Conservation (phyloP, 2,329 filamentous ascomycete genomes). For the Fusarium sp. region DNA sequence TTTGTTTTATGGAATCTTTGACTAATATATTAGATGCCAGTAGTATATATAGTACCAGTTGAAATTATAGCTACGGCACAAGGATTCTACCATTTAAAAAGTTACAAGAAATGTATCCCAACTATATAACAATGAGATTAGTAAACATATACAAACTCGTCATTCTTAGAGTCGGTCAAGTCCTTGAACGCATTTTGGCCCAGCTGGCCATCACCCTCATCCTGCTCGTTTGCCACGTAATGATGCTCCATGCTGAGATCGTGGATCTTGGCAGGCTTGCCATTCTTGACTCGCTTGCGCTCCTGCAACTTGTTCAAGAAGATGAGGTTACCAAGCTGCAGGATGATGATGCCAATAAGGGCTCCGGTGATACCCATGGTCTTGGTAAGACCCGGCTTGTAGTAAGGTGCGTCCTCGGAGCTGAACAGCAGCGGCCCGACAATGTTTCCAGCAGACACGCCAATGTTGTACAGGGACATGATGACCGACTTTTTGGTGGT, state of each 20-base stretch:
- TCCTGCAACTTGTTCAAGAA: conserved; percentile 66
- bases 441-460: conserved; percentile 70
- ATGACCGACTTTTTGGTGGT: conserved; percentile 72
- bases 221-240: conserved; percentile 43
- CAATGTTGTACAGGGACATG: conserved; percentile 71
- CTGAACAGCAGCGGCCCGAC: conserved; percentile 71
- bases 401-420: conserved; percentile 64
- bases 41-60: no score
- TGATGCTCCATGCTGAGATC: conserved; percentile 68
- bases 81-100: no score
- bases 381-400: conserved; percentile 64
- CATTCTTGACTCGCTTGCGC: conserved; percentile 62
- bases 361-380: conserved; percentile 65
- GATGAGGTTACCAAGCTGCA: conserved; percentile 65
- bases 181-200: conserved; percentile 66
- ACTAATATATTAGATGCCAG: no score
- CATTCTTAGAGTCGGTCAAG: conserved; percentile 71
- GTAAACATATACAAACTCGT: conserved; percentile 73
- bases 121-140: conserved; percentile 38
- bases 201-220: conserved; percentile 37
- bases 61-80: no score
- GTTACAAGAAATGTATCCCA: no score
- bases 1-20: no score
- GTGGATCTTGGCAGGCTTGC: conserved; percentile 66
- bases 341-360: conserved; percentile 59